Conservation (phyloP, 2,329 filamentous ascomycete species). For the Hymenoscyphus occultus region DNA sequence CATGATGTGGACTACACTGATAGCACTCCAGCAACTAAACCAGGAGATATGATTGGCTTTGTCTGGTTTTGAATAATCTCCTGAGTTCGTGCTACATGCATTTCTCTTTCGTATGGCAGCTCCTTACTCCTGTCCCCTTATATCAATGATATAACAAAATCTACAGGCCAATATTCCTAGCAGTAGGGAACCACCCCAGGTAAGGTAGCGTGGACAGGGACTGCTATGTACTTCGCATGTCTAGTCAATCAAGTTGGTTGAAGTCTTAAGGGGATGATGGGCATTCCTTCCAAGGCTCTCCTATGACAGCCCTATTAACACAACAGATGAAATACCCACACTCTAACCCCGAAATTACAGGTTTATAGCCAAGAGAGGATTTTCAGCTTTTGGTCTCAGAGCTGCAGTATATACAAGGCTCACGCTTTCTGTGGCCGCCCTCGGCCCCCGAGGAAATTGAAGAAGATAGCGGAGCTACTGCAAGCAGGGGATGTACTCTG, state of each 20-base stretch:
- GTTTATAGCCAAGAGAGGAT: background rate
- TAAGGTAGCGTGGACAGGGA: background rate
- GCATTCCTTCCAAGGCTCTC: background rate
- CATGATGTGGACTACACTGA: background rate
- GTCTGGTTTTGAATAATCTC: background rate
- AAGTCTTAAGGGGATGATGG: background rate
- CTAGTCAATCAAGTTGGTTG: background rate
- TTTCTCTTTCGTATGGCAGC: background rate
- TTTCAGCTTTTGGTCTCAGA: slow-evolving; percentile 1
- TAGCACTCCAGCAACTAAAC: background rate
- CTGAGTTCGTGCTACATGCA: background rate
- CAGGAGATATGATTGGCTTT: background rate
- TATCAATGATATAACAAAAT: background rate
- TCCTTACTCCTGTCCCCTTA: background rate
- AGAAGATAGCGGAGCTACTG: slow-evolving; percentile 1
- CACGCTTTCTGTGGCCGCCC: background rate
- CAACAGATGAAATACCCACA: background rate
- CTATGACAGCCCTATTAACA: no score
- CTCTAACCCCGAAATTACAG: background rate
- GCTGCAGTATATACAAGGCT: background rate
- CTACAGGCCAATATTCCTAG: background rate
- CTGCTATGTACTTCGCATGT: background rate
- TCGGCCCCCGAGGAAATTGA: background rate
- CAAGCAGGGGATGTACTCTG: background rate
- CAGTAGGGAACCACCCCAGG: background rate